Percentiles rank a stretch among this genome's conserved stretches.
These are phyloP conservation scores for Chlamydomonas schloesseri DNA, from an alignment of 139 green algal genomes.

Conservation along the genomic window DNA sequence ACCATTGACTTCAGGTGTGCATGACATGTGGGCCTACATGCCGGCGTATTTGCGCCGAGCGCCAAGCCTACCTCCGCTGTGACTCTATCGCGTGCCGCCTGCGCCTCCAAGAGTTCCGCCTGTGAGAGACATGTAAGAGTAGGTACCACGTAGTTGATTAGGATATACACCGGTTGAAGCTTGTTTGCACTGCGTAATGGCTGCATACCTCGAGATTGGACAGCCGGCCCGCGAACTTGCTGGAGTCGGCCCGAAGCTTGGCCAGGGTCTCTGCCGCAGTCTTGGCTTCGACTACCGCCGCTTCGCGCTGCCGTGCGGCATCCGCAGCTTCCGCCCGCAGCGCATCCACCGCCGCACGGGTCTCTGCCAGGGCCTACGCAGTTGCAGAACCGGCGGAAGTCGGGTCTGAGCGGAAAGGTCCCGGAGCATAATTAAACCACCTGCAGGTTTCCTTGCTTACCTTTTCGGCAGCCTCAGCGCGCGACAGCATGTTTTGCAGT, in stretches of 20 bases:
- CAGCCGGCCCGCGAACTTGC: background rate
- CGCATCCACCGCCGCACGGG: too few species aligned
- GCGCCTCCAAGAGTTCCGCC: constrained; percentile 8
- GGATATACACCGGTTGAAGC: background rate
- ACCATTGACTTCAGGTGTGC: too few species aligned
- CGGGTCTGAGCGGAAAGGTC: too few species aligned
- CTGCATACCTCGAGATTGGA: background rate
- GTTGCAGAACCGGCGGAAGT: too few species aligned
- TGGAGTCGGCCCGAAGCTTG: background rate
- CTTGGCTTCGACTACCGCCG: background rate
- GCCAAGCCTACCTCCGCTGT: background rate
- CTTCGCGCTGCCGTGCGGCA: too few species aligned
- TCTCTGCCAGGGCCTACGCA: too few species aligned
- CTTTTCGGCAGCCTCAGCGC: constrained; percentile 5
- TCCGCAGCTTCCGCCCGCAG: too few species aligned
- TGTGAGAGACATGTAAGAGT: background rate
- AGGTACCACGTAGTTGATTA: too few species aligned
- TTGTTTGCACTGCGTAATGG: background rate
- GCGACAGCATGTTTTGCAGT: background rate
- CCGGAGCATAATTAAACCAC: too few species aligned
- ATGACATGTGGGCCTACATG: too few species aligned
- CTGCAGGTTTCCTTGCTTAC: background rate
- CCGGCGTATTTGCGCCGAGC: background rate
- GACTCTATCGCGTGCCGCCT: background rate
- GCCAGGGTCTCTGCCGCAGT: background rate